Base-by-base conservation (phyloP, 257 asterid species). In the Parsonsia alboflavescens region DNA sequence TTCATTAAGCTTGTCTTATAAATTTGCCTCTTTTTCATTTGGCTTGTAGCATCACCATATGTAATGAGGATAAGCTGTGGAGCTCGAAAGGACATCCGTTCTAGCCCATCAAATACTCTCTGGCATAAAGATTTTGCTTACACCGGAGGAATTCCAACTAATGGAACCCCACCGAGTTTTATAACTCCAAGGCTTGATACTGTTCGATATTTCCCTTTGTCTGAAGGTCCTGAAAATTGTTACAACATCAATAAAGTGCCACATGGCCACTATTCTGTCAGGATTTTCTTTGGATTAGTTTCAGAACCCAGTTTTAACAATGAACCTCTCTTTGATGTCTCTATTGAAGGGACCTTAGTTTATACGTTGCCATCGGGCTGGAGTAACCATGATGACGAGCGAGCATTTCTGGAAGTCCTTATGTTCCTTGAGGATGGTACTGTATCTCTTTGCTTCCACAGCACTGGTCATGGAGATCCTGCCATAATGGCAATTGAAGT, bases 381-480 rank as follows among this genome's bases (percentile, higher is more conserved):
- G 99, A 90, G 92, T 89, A 89, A 77, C 75, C 90, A 87, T 11
- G 98, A 95, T 68, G 89, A 94, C 73, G 99, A 93, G 73, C 90
- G 59, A 44, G 89, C 89, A 67, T 95, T 82, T 77, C 86, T 86
- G 42, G 99, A 95, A 83, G 88, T 93, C 45, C 86, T 95, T 79
- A 82, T 88, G 44, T 88, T 89, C 83, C 88, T 95, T 10, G 88
- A 91, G 65, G 99, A 95, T 70, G 98, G 97, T 24, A 89, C 93
- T 1, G 96, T 97, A 39, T 76, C 96, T 48, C 84, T 95, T 70
- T 95, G 99, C 87, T 95, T 95, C 83, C 99, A 95, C 36, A 91
- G 98, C 84, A 92, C 99, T 17, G 98, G 99, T 26, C 99, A 95
- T 46, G 98, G 97, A 59, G 96, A 89, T 80, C 99, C 97, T 6